These are phyloP conservation scores for Mortierella sp. DNA, from an alignment of 371 early-diverging fungal species.

Conservation along the genomic window DNA sequence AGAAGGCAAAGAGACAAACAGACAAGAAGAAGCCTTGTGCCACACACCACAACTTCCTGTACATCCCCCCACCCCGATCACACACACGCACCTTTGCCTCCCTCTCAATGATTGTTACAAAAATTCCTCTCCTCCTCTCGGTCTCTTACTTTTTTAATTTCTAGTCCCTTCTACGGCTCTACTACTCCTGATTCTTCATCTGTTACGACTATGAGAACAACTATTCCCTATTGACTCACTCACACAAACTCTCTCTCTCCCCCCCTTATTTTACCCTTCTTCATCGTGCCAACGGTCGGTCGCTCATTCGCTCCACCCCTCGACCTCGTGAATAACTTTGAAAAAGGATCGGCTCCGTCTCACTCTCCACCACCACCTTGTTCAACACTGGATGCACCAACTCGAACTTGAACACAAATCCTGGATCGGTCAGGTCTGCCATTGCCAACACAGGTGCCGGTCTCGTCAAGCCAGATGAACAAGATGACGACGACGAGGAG, in stretches of 20 bases:
- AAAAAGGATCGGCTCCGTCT: constrained; percentile 38
- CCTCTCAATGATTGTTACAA: no score
- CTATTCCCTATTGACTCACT: no score
- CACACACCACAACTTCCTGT: no score
- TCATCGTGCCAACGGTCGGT: not conserved
- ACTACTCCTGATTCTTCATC: no score
- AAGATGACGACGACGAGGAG: not conserved
- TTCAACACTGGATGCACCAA: constrained; percentile 29
- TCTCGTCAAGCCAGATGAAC: not conserved
- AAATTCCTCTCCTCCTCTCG: no score
- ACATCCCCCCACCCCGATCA: no score
- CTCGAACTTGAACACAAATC: constrained; percentile 49
- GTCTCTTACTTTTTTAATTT: no score
- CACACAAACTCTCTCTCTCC: constrained; percentile 5
- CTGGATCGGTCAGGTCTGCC: constrained; percentile 28
- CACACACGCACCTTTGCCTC: no score
- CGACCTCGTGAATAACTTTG: constrained; percentile 39
- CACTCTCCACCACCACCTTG: constrained; percentile 19
- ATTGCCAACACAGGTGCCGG: not conserved
- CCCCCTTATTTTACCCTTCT: not conserved
- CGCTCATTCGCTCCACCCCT: not conserved
- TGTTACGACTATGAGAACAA: no score
- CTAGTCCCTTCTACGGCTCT: no score
- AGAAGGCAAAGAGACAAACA: no score
- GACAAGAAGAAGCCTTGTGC: no score